These are phyloP conservation scores for Xanthoceras sorbifolium DNA, from an alignment of 345 rosid species.

Conservation along the genomic window DNA sequence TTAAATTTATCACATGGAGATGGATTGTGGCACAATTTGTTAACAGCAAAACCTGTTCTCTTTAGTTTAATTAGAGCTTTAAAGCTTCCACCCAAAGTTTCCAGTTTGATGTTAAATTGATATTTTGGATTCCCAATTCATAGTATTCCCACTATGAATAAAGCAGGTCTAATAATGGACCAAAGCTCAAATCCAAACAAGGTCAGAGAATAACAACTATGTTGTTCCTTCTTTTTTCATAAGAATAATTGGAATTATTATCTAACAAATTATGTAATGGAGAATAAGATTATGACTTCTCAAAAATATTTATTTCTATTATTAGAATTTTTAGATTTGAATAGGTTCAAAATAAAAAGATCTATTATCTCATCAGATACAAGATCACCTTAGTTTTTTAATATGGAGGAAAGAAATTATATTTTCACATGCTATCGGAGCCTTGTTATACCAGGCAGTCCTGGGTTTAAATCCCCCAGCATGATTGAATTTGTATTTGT, in stretches of 20 bases:
- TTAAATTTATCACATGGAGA: conserved; percentile 5
- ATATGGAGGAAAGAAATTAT: too few species aligned
- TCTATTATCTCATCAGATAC: too few species aligned
- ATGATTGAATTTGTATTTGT: too few species aligned
- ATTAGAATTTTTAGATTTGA: too few species aligned
- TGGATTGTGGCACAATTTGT: background rate
- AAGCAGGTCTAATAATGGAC: background rate
- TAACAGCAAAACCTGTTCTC: background rate
- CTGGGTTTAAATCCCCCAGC: too few species aligned
- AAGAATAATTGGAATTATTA: background rate
- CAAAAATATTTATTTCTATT: too few species aligned
- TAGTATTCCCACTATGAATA: background rate
- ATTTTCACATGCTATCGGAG: too few species aligned
- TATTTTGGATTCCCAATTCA: background rate
- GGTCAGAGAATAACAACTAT: background rate
- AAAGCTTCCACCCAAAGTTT: background rate
- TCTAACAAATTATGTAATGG: too few species aligned
- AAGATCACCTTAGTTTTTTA: too few species aligned
- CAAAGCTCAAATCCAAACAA: background rate
- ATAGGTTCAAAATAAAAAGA: too few species aligned
- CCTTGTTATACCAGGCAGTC: too few species aligned
- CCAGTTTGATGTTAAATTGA: background rate
- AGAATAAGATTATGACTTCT: too few species aligned
- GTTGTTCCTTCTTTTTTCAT: background rate
- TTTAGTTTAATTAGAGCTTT: background rate